Percentiles rank a stretch among this genome's conserved stretches.
Conservation (phyloP, 768 basidiomycete species). For the Candolleomyces aberdarensis region DNA sequence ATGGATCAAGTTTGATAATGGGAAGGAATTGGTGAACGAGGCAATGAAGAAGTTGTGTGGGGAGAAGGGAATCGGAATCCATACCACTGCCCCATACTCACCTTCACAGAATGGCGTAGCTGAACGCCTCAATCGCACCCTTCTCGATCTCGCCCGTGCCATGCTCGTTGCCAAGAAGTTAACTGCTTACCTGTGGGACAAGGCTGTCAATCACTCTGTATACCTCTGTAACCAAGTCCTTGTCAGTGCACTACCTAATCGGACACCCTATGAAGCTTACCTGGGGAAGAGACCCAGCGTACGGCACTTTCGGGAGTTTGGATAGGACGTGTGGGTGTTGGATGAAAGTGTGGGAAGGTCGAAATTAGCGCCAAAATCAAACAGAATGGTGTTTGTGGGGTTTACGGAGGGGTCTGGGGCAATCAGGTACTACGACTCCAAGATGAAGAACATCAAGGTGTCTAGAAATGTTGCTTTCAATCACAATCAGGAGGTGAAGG, state of each 20-base stretch:
- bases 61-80: slow-evolving; percentile 23
- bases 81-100: slow-evolving; percentile 32
- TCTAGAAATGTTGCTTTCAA: slow-evolving; percentile 24
- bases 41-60: slow-evolving; percentile 18
- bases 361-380: neutral
- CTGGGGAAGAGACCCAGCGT: slow-evolving; percentile 20
- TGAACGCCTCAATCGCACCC: slow-evolving; percentile 17
- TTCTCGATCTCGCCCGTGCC: slow-evolving; percentile 1
- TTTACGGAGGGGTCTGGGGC: slow-evolving; percentile 20
- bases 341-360: slow-evolving; percentile 1
- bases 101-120: slow-evolving; percentile 39
- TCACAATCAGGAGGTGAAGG: slow-evolving; percentile 13
- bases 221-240: slow-evolving; percentile 23
- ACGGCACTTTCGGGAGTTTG: slow-evolving; percentile 32
- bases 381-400: slow-evolving; percentile 11
- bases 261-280: slow-evolving; percentile 23
- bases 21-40: slow-evolving; percentile 27
- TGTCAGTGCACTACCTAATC: slow-evolving; percentile 14
- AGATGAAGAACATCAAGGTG: slow-evolving; percentile 16
- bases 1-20: slow-evolving; percentile 22
- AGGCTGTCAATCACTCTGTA: slow-evolving; percentile 14
- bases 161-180: slow-evolving; percentile 7
- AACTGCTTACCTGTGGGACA: slow-evolving; percentile 20
- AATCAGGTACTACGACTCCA: slow-evolving; percentile 20
- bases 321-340: slow-evolving; percentile 35